phyloP scores from a whole-genome alignment of 768 basidiomycete genomes.

The Tulasnella sp. region DNA sequence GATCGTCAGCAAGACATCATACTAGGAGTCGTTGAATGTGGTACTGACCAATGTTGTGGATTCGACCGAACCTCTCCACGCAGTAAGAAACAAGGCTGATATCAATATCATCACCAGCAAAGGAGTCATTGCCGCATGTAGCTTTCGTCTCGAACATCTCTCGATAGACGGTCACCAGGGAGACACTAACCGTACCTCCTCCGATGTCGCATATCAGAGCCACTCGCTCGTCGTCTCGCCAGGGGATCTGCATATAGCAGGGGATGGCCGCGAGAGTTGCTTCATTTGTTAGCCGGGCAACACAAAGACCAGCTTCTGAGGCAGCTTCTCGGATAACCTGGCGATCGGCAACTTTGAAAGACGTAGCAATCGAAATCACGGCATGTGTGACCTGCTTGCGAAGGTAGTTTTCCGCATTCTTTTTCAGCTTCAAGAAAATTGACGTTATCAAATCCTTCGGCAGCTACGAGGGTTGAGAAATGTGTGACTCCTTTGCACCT shows the following conservation, averaged over 20 bases:
- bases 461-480: too few species aligned
- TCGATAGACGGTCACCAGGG: slow-evolving; percentile 32
- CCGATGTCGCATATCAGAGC: slow-evolving; percentile 39
- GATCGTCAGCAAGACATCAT: too few species aligned
- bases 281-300: slow-evolving; percentile 98
- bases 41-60: too few species aligned
- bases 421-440: slow-evolving; percentile 68
- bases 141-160: slow-evolving; percentile 30
- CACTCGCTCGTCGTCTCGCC: slow-evolving; percentile 32
- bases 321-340: slow-evolving; percentile 98
- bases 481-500: too few species aligned
- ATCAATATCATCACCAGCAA: slow-evolving; percentile 35
- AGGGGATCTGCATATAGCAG: slow-evolving; percentile 38
- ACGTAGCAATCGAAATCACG: slow-evolving; percentile 38
- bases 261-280: slow-evolving; percentile 74
- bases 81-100: slow-evolving; percentile 31
- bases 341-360: slow-evolving; percentile 98
- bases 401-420: slow-evolving; percentile 56
- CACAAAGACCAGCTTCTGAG: slow-evolving; percentile 83
- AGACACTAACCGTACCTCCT: slow-evolving; percentile 34
- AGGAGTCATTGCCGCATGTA: slow-evolving; percentile 32
- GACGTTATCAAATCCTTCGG: too few species aligned
- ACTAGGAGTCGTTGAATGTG: too few species aligned
- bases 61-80: slow-evolving; percentile 29
- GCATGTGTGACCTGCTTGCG: slow-evolving; percentile 44